phyloP scores from a whole-genome alignment of 116 monocot species.

The Papilionanthe hybrid region DNA sequence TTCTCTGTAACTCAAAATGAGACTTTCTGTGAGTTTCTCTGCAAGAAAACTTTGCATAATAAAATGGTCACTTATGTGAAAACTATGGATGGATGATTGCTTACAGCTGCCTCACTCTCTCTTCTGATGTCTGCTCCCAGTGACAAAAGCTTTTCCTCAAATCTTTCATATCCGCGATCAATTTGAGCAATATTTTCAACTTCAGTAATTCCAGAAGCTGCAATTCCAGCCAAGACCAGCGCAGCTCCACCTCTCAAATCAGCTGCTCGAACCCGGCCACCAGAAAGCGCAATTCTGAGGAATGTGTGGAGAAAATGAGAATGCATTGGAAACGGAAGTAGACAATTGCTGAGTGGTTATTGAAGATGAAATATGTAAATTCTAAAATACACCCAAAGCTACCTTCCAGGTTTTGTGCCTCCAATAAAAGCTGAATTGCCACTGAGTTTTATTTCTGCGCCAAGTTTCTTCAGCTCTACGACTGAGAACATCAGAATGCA shows the following conservation, averaged over 20 bases:
- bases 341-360: not conserved
- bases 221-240: conserved; percentile 44
- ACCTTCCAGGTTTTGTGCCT: conserved; percentile 25
- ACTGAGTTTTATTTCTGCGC: conserved; percentile 22
- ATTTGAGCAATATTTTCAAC: conserved; percentile 30
- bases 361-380: not conserved
- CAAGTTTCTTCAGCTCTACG: conserved; percentile 37
- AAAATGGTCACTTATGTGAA: not conserved
- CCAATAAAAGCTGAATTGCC: conserved; percentile 23
- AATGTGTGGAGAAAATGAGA: not conserved
- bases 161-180: conserved; percentile 39
- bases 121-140: conserved; percentile 36
- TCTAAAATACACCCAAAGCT: not conserved
- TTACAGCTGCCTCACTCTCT: conserved; percentile 5
- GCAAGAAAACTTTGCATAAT: not conserved
- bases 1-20: too few relatives aligned
- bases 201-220: conserved; percentile 33
- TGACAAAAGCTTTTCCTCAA: conserved; percentile 28
- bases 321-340: not conserved
- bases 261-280: conserved; percentile 21
- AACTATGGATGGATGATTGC: not conserved
- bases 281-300: conserved; percentile 22
- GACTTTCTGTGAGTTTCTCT: not conserved
- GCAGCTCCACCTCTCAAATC: conserved; percentile 51
- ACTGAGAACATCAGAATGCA: conserved; percentile 15